Base-by-base conservation (phyloP, 352 stramenopile species). In the Pythium guiyangense region DNA sequence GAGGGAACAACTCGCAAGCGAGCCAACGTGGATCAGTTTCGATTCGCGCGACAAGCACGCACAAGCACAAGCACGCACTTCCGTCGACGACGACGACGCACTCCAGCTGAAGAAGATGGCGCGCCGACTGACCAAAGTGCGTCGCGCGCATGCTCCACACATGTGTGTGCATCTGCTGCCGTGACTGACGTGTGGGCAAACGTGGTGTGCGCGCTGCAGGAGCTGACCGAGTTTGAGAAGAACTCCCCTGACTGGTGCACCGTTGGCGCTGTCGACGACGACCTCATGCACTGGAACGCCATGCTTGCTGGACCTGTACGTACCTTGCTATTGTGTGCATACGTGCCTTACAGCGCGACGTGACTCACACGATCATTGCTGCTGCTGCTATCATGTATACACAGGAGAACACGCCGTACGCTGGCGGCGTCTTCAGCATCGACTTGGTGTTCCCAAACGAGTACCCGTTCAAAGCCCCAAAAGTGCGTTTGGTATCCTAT, bases 381-480 rank as follows among this genome's bases (percentile, higher is more conserved):
- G 31, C 25, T n/a, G 63, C 18, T 60, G 15, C 29, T 34, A 9
- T 9, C 49, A 11, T 50, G 43, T 42, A 25, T 49, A 8, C 48
- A 20, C 52, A 95, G 86, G 79, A 95, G 48, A 77, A 89, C 65
- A 78, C 88, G 46, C 88, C 91, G 49, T 97, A 96, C 69, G 74
- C 74, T 12, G 86, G 86, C 4, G 92, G 86, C 54, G 88, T 94
- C 56, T 99, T 99, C 63, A 93, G 89, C 55, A 83, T 99, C 59
- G 85, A 98, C 63, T 68, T 99, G 47, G 78, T 96, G 59, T 98
- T 99, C 67, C 95, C 96, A 0, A 83, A 84, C 14, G 92, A 98
- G 63, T 99, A 99, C 67, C 97, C 97, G 26, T 97, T 98, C 75
- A 98, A 97, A 66, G 84, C 91, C 3, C 90, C 90, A 49, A 94